Evolutionary conservation across 345 rosid genomes (phyloP), one percentile per base, ranked within the genome.

Genomic region (Acer negundo): DNA sequence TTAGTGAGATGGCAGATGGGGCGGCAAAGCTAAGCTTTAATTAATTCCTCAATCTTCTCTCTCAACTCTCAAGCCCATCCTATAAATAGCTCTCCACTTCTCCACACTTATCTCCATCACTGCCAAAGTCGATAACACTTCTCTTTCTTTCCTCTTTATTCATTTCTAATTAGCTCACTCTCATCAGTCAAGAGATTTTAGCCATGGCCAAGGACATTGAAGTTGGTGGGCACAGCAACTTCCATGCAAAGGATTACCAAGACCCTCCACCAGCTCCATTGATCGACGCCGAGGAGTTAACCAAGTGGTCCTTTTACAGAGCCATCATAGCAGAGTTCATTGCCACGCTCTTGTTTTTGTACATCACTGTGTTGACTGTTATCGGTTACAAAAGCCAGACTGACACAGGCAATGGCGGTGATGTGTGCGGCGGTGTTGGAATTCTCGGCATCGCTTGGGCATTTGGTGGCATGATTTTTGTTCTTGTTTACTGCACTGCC

Each of bases 391-490:
- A 87, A 76, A 81, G 83, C 80, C 79, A 81, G 64, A 62, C 55
- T 13, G 92, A 87, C 47, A 58, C 35, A 0, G 23, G 0, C 0
- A 31, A 59, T 1, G 83, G 82, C 2, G 83, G 80, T 2, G 82
- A 56, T 0, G 82, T 31, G 3, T 89, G 94, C 6, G 88, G 81
- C 40, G 92, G 94, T 1, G 92, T 90, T 26, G 92, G 91, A 68
- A 77, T 90, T 70, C 89, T 90, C 1, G 94, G 94, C 9, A 86
- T 90, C 35, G 84, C 94, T 2, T 89, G 94, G 94, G 88, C 94
- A 44, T 90, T 90, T 12, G 92, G 92, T 12, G 94, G 94, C 78
- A 90, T 90, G 94, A 90, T 90, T 65, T 90, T 90, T 26, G 62
- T 90, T 38, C 94, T 90, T 24, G 92, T 90, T 67, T 89, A 90